A percentile compares a stretch with the other conserved stretches of the same genome.
Evolutionary conservation across 148 eudicot species (phyloP).

Genomic region (Rhododendron griersonianum): DNA sequence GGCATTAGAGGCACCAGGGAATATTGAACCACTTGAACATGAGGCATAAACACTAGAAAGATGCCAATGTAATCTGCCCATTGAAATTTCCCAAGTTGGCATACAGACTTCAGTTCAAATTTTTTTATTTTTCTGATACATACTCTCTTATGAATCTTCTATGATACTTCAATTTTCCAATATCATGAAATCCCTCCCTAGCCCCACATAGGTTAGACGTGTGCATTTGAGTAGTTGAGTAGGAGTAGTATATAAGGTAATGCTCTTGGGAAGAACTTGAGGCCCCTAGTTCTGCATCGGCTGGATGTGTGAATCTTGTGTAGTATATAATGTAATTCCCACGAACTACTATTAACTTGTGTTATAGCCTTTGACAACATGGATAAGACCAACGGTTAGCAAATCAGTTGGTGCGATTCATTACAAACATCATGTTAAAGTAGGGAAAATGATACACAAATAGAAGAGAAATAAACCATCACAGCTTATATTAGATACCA

Average conservation of each 20-base stretch:
- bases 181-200: neutral
- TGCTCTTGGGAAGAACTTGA: neutral
- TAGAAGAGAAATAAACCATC: neutral
- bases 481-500: neutral
- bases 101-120: neutral
- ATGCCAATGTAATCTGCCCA: conserved; percentile 24
- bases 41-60: neutral
- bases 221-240: neutral
- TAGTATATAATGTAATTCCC: neutral
- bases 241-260: neutral
- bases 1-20: neutral
- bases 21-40: neutral
- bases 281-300: neutral
- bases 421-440: neutral
- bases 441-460: neutral
- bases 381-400: neutral
- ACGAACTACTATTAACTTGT: neutral
- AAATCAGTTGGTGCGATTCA: neutral
- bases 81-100: neutral
- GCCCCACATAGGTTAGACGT: neutral
- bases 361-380: neutral
- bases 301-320: neutral
- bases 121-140: neutral
- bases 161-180: neutral
- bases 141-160: neutral